Percentiles rank a stretch among this genome's conserved stretches.
phyloP scores from a whole-genome alignment of 148 eudicot species.

The Spergularia bocconei region DNA sequence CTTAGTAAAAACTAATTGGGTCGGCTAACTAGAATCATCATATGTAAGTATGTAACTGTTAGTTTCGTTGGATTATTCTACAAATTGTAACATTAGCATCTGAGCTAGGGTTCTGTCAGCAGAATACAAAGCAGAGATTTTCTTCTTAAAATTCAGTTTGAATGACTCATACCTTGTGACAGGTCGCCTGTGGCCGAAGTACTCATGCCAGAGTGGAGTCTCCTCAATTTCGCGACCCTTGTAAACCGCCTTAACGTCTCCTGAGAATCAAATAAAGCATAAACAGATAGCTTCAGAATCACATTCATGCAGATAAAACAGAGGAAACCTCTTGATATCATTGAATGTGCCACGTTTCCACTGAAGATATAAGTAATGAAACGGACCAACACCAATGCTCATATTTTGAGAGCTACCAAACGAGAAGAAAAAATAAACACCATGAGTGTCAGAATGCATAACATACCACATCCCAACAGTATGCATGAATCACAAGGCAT shows the following conservation, averaged over 20 bases:
- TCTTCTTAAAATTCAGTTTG: too few relatives aligned
- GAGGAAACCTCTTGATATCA: not conserved
- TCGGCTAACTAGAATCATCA: too few relatives aligned
- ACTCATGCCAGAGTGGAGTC: too few relatives aligned
- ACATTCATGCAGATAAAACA: not conserved
- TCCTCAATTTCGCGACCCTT: constrained; percentile 50
- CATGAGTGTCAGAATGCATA: not conserved
- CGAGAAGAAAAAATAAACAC: too few relatives aligned
- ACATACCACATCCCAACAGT: constrained; percentile 98
- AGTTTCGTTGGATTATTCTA: too few relatives aligned
- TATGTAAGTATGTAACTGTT: not conserved
- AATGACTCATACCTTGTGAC: too few relatives aligned
- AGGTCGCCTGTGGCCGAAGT: too few relatives aligned
- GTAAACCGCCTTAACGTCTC: constrained; percentile 76
- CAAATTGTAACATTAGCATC: too few relatives aligned
- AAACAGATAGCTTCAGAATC: not conserved
- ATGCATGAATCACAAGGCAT: too few relatives aligned
- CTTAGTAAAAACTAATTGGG: too few relatives aligned
- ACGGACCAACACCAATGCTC: not conserved
- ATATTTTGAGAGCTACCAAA: not conserved
- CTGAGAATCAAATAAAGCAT: constrained; percentile 32
- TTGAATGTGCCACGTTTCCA: not conserved
- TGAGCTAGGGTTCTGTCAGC: too few relatives aligned
- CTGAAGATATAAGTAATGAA: not conserved
- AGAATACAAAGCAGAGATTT: too few relatives aligned